Evolutionary conservation across 2,329 filamentous ascomycete species (phyloP).

Genomic region (Monosporascus sp.): DNA sequence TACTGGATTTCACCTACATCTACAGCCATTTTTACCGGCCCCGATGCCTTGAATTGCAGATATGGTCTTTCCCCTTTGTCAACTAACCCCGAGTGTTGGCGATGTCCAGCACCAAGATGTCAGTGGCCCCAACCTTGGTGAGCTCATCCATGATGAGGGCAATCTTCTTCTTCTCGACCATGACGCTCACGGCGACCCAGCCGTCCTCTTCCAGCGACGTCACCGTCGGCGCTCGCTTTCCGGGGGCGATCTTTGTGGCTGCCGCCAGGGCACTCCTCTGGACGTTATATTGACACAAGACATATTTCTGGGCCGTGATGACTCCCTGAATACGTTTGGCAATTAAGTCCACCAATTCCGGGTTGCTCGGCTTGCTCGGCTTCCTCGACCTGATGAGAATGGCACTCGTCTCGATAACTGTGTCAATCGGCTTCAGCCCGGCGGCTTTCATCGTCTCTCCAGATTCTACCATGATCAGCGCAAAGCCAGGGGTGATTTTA

Average conservation of each 20-base stretch:
- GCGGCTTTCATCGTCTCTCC: conserved; percentile 98
- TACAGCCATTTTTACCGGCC: not conserved
- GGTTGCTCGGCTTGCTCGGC: conserved; percentile 77
- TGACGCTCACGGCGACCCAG: conserved; percentile 91
- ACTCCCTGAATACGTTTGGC: conserved; percentile 84
- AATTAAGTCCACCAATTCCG: conserved; percentile 76
- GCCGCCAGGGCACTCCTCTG: conserved; percentile 60
- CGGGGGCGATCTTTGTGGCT: conserved; percentile 78
- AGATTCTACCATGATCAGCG: conserved; percentile 59
- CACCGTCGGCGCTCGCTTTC: conserved; percentile 87
- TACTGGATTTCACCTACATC: too few relatives aligned
- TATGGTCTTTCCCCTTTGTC: not conserved
- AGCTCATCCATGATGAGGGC: conserved; percentile 84
- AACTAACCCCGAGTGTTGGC: conserved; percentile 53
- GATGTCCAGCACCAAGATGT: conserved; percentile 81
- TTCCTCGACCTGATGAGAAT: conserved; percentile 88
- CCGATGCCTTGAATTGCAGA: not conserved
- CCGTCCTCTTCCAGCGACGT: conserved; percentile 82
- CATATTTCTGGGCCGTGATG: conserved; percentile 89
- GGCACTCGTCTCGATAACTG: conserved; percentile 81
- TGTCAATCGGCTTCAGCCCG: conserved; percentile 89
- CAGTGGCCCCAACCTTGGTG: conserved; percentile 68
- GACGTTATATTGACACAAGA: conserved; percentile 96
- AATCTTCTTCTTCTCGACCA: conserved; percentile 86
- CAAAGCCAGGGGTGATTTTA: not conserved